Conservation (phyloP, 306 rosid species). For the Phaseolus lunatus region DNA sequence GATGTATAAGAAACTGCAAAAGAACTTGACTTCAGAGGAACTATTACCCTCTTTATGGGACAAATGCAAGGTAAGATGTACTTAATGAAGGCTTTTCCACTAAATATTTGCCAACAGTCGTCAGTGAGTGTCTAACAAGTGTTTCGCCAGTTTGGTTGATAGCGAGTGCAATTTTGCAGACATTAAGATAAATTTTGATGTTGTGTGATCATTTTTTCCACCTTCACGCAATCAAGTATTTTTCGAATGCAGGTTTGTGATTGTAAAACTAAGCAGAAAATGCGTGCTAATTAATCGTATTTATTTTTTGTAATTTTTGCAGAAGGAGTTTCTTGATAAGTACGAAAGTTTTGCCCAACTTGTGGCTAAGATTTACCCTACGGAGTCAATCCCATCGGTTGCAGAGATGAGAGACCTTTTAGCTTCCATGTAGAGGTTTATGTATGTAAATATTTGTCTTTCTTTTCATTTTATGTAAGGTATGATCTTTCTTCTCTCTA, state of each 20-base stretch:
- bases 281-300: constrained; percentile 32
- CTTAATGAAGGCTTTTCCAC: constrained; percentile 7
- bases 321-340: constrained; percentile 98
- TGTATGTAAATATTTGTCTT: constrained; percentile 21
- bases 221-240: background rate
- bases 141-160: constrained; percentile 8
- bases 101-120: constrained; percentile 15
- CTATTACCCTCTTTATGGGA: constrained; percentile 97
- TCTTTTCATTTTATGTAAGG: constrained; percentile 38
- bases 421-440: constrained; percentile 70
- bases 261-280: background rate
- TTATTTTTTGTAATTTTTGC: constrained; percentile 50
- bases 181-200: background rate
- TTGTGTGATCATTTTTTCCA: constrained; percentile 1
- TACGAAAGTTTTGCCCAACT: constrained; percentile 93
- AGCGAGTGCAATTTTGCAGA: constrained; percentile 4
- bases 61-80: constrained; percentile 85
- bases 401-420: constrained; percentile 81
- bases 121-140: constrained; percentile 15
- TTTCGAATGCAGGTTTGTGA: constrained; percentile 1
- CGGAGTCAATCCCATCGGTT: constrained; percentile 71
- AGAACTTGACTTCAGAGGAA: constrained; percentile 94
- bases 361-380: constrained; percentile 84
- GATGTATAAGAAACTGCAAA: constrained; percentile 95
- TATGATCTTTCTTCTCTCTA: constrained; percentile 42